Conservation (phyloP, 1,284 basidiomycete genomes). For the Earliella scabrosa region DNA sequence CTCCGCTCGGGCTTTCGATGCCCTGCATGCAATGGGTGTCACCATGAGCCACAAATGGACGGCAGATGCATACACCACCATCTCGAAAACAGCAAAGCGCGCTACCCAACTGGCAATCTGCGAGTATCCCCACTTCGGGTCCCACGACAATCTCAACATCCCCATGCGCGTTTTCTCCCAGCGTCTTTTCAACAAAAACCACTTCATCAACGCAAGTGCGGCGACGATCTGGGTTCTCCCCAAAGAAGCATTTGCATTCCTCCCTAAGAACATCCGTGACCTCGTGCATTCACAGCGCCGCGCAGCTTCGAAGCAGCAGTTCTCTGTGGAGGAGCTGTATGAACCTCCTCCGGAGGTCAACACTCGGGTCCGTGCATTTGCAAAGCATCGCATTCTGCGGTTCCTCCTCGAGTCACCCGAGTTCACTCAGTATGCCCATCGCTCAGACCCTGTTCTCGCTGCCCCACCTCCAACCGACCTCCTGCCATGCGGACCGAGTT, state of each 20-base stretch:
- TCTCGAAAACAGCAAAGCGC: neutral
- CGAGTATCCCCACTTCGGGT: constrained; percentile 30
- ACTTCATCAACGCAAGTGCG: constrained; percentile 41
- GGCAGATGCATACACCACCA: neutral
- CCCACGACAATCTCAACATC: constrained; percentile 44
- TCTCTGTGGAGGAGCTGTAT: neutral
- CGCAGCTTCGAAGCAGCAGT: neutral
- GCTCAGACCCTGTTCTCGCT: neutral
- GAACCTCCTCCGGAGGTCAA: neutral
- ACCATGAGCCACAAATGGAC: constrained; percentile 37
- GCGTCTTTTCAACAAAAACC: constrained; percentile 38
- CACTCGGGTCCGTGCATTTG: neutral
- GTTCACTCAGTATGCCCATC: neutral
- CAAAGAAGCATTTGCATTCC: neutral
- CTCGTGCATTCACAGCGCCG: constrained; percentile 3
- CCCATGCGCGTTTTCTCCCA: constrained; percentile 27
- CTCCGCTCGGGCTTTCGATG: constrained; percentile 31
- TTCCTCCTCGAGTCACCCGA: constrained; percentile 11
- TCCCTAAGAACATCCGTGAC: neutral
- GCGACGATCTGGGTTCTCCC: constrained; percentile 36
- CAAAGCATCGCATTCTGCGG: neutral
- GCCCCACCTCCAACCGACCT: neutral
- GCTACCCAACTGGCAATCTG: constrained; percentile 18
- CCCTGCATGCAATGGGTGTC: constrained; percentile 30
- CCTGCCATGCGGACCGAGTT: constrained; percentile 1